A percentile compares a stretch with the other conserved stretches of the same genome.
Conservation (phyloP, 1,284 basidiomycete genomes). For the Neolentinus lepideus region DNA sequence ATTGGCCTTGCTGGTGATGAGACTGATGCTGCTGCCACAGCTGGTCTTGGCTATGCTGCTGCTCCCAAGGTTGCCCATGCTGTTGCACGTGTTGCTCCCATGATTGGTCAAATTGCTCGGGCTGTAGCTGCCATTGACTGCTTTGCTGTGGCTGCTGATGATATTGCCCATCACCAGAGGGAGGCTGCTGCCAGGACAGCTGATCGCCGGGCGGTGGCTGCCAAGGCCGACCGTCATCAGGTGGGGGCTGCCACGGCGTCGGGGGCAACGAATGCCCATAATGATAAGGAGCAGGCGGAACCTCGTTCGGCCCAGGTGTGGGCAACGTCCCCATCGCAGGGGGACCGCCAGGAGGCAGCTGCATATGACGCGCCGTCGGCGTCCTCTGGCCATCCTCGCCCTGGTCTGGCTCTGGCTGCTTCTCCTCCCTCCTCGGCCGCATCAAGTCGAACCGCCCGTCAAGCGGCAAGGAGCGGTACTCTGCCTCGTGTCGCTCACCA, state of each 20-base stretch:
- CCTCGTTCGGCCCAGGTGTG: constrained; percentile 52
- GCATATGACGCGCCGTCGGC: constrained; percentile 16
- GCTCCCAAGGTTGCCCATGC: constrained; percentile 5
- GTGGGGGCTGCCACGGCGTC: constrained; percentile 13
- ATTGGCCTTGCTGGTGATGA: constrained; percentile 4
- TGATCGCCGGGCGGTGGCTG: too few species aligned
- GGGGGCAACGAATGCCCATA: constrained; percentile 18
- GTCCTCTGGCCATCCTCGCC: constrained; percentile 4
- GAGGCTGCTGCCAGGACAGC: neutral
- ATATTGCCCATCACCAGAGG: neutral
- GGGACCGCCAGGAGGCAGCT: constrained; percentile 16
- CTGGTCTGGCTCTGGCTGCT: constrained; percentile 12
- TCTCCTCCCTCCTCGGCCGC: constrained; percentile 43
- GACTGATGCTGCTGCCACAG: constrained; percentile 9
- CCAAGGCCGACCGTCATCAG: too few species aligned
- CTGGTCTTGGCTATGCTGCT: constrained; percentile 12
- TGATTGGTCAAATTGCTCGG: too few species aligned
- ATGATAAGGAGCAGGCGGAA: constrained; percentile 32
- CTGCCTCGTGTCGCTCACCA: constrained; percentile 41
- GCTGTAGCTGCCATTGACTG: too few species aligned
- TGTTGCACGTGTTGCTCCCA: constrained; percentile 4
- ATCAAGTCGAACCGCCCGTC: constrained; percentile 85
- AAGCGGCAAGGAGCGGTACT: constrained; percentile 74
- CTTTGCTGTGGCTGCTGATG: constrained; percentile 5
- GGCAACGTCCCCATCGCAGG: constrained; percentile 34